A percentile compares a stretch with the other conserved stretches of the same genome.
Conservation (phyloP, 768 basidiomycete genomes). For the Suillus lakei region DNA sequence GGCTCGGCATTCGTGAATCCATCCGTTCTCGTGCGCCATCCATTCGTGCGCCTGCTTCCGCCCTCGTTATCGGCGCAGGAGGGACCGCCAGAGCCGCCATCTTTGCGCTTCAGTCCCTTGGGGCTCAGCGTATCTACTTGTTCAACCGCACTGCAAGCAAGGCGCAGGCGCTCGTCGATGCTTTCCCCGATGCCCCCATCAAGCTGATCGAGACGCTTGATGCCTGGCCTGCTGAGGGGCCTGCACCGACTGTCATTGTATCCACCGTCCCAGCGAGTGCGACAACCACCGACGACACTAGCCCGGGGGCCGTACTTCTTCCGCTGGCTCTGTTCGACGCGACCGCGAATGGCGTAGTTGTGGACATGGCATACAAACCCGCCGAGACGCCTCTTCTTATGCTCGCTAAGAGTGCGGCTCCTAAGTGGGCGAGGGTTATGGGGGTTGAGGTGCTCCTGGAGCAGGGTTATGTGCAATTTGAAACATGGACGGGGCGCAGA, state of each 20-base stretch:
- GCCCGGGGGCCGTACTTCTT: slow-evolving; percentile 50
- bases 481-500: slow-evolving; percentile 74
- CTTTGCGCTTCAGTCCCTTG: slow-evolving; percentile 79
- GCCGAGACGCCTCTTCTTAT: slow-evolving; percentile 79
- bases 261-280: slow-evolving; percentile 84
- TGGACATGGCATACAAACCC: slow-evolving; percentile 96
- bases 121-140: slow-evolving; percentile 75
- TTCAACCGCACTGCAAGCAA: slow-evolving; percentile 84
- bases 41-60: slow-evolving; percentile 44
- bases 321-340: slow-evolving; percentile 61
- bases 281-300: slow-evolving; percentile 48
- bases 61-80: slow-evolving; percentile 92
- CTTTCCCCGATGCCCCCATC: slow-evolving; percentile 71
- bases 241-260: slow-evolving; percentile 75
- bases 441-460: slow-evolving; percentile 87
- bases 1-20: slow-evolving; percentile 80
- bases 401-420: slow-evolving; percentile 57
- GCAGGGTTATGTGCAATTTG: slow-evolving; percentile 88
- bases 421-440: slow-evolving; percentile 70
- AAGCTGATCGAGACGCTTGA: slow-evolving; percentile 63
- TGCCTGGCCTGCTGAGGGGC: slow-evolving; percentile 47
- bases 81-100: slow-evolving; percentile 95
- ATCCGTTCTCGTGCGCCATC: slow-evolving; percentile 49
- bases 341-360: slow-evolving; percentile 69
- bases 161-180: slow-evolving; percentile 67